Percentiles rank a stretch among this genome's conserved stretches.
phyloP scores from a whole-genome alignment of 805 yeast species.

The Candida oleophila region DNA sequence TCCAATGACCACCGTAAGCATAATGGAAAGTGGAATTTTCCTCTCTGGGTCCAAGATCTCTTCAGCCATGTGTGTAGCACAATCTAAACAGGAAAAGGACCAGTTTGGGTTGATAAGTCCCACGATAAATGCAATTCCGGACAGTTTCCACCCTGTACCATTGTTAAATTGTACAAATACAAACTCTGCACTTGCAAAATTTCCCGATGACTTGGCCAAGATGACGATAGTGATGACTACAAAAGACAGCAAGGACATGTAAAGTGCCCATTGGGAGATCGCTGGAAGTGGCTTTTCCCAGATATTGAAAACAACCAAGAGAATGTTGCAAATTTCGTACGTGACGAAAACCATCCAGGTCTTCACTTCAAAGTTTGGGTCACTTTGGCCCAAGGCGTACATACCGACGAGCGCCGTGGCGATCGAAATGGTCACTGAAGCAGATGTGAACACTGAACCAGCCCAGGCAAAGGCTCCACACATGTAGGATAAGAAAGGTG shows the following conservation, averaged over 20 bases:
- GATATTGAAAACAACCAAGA: slow-evolving; percentile 47
- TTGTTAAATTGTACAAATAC: slow-evolving; percentile 56
- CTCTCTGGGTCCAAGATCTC: slow-evolving; percentile 58
- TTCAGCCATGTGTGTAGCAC: slow-evolving; percentile 73
- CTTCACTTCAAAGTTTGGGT: slow-evolving; percentile 34
- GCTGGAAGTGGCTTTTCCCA: slow-evolving; percentile 53
- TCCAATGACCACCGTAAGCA: slow-evolving; percentile 65
- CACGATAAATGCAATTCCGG: slow-evolving; percentile 63
- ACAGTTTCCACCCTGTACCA: slow-evolving; percentile 58
- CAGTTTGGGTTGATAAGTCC: slow-evolving; percentile 72
- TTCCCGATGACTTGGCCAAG: slow-evolving; percentile 50
- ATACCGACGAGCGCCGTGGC: slow-evolving; percentile 55
- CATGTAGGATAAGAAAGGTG: slow-evolving; percentile 51
- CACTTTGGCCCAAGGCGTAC: slow-evolving; percentile 35
- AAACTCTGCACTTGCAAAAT: slow-evolving; percentile 49
- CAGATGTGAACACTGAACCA: slow-evolving; percentile 61
- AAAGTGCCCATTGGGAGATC: slow-evolving; percentile 49
- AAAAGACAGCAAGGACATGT: slow-evolving; percentile 52
- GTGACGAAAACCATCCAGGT: slow-evolving; percentile 58
- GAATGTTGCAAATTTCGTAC: slow-evolving; percentile 43
- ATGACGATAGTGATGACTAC: slow-evolving; percentile 52
- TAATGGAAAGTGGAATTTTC: slow-evolving; percentile 60
- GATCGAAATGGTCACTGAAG: slow-evolving; percentile 56
- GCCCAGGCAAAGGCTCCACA: slow-evolving; percentile 66
- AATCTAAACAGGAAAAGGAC: slow-evolving; percentile 68